Evolutionary conservation across 345 rosid species (phyloP), one percentile per base, ranked within the genome.

Genomic region (Citrus inodora): DNA sequence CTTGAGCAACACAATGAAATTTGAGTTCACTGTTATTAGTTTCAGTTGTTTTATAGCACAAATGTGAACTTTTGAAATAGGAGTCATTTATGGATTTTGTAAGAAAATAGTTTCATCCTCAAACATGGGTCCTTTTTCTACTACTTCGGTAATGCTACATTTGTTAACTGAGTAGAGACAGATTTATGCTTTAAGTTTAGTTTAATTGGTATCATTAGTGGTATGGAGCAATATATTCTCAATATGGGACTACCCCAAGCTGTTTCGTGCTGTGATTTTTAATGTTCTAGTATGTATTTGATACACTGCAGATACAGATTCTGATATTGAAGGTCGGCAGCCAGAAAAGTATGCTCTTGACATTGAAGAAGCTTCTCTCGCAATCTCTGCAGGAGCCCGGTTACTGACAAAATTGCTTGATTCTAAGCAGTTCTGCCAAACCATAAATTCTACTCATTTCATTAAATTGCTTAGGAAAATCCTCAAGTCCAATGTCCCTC

Each of bases 361-460:
- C 82, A 77, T 90, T 38, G 98, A 95, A 91, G 98, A 92, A 88
- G 89, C 86, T 77, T 90, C 94, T 75, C 85, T 89, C 32, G 83
- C 92, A 32, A 72, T 91, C 66, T 87, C 95, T 17, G 85, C 97
- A 5, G 96, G 91, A 81, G 91, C 93, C 25, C 92, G 89, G 70
- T 83, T 95, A 75, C 89, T 95, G 17, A 86, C 91, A 4, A 92
- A 87, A 81, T 95, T 95, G 65, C 93, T 93, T 0, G 92, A 92
- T 77, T 86, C 89, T 0, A 83, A 88, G 73, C 85, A 86, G 32
- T 95, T 95, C 74, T 79, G 85, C 73, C 51, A 75, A 67, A 81
- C 79, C 13, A 62, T 87, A 66, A 77, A 86, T 71, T 32, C 86
- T 3, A 6, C 75, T 33, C 86, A 62, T 76, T 85, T 88, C 78